A percentile compares a stretch with the other conserved stretches of the same genome.
Conservation (phyloP, 1,139 yeast genomes). For the Hansenula anomala region DNA sequence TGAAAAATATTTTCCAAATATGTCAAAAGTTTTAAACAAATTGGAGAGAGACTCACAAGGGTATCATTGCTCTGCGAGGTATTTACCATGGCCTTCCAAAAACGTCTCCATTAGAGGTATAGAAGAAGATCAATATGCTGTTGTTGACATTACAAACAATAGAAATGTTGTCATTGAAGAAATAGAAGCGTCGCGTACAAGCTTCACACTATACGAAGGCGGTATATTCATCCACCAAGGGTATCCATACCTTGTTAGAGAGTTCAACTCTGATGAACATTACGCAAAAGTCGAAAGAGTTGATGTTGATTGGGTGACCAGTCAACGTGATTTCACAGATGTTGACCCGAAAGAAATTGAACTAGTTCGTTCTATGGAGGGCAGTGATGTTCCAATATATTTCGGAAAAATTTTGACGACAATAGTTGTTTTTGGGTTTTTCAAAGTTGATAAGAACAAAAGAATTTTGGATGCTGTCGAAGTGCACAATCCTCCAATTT, state of each 20-base stretch:
- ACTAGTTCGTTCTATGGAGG: conserved; percentile 46
- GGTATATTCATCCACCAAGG: conserved; percentile 96
- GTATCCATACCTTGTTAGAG: conserved; percentile 76
- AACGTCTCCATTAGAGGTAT: conserved; percentile 75
- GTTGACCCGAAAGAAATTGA: conserved; percentile 83
- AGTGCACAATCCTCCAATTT: conserved; percentile 82
- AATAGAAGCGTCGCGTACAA: conserved; percentile 84
- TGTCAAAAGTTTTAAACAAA: conserved; percentile 30
- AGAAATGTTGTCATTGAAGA: conserved; percentile 79
- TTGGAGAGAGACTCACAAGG: conserved; percentile 45
- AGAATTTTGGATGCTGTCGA: conserved; percentile 89
- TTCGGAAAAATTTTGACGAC: conserved; percentile 73
- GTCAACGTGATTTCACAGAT: conserved; percentile 87
- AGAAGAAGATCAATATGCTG: conserved; percentile 77
- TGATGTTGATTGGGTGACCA: conserved; percentile 89
- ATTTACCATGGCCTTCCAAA: conserved; percentile 76
- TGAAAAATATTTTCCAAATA: conserved; percentile 43
- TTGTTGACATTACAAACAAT: conserved; percentile 78
- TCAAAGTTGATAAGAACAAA: conserved; percentile 72
- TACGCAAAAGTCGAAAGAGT: conserved; percentile 85
- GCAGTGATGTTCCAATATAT: conserved; percentile 61
- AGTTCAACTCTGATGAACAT: conserved; percentile 68
- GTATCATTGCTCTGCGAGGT: conserved; percentile 57
- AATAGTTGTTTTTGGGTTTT: conserved; percentile 83
- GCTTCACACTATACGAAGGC: conserved; percentile 91